A percentile compares a stretch with the other conserved stretches of the same genome.
These are phyloP conservation scores for Neurospora cerealis DNA, from an alignment of 495 filamentous ascomycete genomes.

Conservation along the genomic window DNA sequence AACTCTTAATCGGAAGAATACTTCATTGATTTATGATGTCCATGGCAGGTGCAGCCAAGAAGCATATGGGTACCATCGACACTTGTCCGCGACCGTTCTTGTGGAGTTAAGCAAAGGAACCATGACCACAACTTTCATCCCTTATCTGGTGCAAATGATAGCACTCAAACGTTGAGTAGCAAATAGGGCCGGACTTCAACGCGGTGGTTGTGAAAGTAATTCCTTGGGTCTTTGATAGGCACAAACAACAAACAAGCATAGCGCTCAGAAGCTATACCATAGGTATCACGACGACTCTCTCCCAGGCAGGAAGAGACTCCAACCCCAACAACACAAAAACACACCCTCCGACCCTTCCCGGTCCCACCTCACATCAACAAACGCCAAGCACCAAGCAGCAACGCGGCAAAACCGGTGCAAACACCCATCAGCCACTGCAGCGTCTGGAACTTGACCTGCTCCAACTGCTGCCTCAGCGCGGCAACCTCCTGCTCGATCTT, in stretches of 20 bases:
- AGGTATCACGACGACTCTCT: neutral
- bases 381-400: slow-evolving; percentile 94
- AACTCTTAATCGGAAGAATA: neutral
- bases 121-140: neutral
- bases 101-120: neutral
- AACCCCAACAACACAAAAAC: neutral
- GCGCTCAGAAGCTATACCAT: neutral
- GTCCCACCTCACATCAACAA: slow-evolving; percentile 49
- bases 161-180: neutral
- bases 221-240: neutral
- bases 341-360: neutral
- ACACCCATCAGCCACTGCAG: slow-evolving; percentile 99
- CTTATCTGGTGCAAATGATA: neutral
- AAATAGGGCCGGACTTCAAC: neutral
- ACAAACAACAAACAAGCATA: neutral
- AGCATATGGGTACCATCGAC: neutral
- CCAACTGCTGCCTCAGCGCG: slow-evolving; percentile 77
- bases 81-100: neutral
- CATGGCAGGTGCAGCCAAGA: neutral
- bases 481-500: slow-evolving; percentile 98
- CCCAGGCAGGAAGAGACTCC: neutral
- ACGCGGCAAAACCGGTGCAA: slow-evolving; percentile 80
- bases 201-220: neutral
- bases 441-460: slow-evolving; percentile 95
- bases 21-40: neutral